A percentile compares a stretch with the other conserved stretches of the same genome.
These are phyloP conservation scores for Hemisphaericaspora nanyangensis DNA, from an alignment of 805 yeast species.

Conservation along the genomic window DNA sequence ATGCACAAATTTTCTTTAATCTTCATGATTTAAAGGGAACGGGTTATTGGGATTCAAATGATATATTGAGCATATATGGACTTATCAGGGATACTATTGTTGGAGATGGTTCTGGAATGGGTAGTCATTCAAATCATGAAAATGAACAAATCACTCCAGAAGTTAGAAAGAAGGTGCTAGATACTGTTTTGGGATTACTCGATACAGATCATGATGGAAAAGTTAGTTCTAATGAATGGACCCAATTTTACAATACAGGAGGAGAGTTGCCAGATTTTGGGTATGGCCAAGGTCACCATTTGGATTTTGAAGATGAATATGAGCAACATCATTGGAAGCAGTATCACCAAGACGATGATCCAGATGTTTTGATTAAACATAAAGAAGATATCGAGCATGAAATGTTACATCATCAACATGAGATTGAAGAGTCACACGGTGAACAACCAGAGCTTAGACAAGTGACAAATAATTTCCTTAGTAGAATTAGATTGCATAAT, in stretches of 20 bases:
- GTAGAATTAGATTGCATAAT: slow-evolving; percentile 28
- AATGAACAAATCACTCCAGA: slow-evolving; percentile 51
- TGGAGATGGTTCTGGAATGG: slow-evolving; percentile 90
- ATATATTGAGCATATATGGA: slow-evolving; percentile 81
- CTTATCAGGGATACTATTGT: slow-evolving; percentile 64
- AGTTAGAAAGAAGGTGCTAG: slow-evolving; percentile 52
- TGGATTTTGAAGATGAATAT: slow-evolving; percentile 89
- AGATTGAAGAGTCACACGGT: slow-evolving; percentile 57
- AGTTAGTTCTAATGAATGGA: slow-evolving; percentile 68
- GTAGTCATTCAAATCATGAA: slow-evolving; percentile 55
- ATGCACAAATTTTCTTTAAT: slow-evolving; percentile 70
- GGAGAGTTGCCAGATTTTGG: slow-evolving; percentile 88
- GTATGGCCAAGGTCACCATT: slow-evolving; percentile 90
- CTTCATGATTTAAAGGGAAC: slow-evolving; percentile 69
- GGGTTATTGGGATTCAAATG: slow-evolving; percentile 54
- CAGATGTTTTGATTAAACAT: slow-evolving; percentile 75
- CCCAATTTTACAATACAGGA: slow-evolving; percentile 54
- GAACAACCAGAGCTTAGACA: slow-evolving; percentile 23
- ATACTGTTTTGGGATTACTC: slow-evolving; percentile 52
- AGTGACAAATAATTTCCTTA: slow-evolving; percentile 24
- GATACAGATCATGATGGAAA: slow-evolving; percentile 66
- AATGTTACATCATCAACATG: slow-evolving; percentile 79
- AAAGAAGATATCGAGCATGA: slow-evolving; percentile 90
- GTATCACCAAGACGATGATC: slow-evolving; percentile 72
- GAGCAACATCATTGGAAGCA: slow-evolving; percentile 94